These are phyloP conservation scores for Coniferiporia sulphurascens DNA, from an alignment of 1,284 basidiomycete genomes.

Conservation along the genomic window DNA sequence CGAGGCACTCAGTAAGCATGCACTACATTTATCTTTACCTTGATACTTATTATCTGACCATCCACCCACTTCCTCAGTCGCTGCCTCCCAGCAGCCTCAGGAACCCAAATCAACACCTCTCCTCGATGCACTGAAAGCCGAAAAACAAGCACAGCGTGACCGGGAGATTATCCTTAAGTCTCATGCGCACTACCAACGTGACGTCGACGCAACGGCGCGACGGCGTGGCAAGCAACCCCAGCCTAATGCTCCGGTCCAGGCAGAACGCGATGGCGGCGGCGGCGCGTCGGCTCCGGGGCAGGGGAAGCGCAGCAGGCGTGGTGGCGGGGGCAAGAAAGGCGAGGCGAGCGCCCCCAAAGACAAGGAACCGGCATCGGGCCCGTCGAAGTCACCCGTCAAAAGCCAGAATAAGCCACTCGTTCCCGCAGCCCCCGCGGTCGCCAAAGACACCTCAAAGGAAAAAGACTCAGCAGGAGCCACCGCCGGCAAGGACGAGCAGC, in stretches of 20 bases:
- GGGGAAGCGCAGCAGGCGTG: conserved; percentile 11
- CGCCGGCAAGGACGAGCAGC: conserved; percentile 16
- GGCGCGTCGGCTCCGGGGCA: neutral
- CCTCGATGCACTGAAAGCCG: conserved; percentile 81
- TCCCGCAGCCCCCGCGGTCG: neutral
- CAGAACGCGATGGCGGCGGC: conserved; percentile 13
- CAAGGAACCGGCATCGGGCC: neutral
- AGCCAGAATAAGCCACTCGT: conserved; percentile 1
- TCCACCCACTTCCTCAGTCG: conserved; percentile 38
- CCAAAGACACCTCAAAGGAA: neutral
- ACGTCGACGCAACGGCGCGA: conserved; percentile 44
- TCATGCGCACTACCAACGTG: conserved; percentile 53
- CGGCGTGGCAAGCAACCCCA: conserved; percentile 41
- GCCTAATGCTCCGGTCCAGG: conserved; percentile 3
- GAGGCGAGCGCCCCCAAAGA: conserved; percentile 3
- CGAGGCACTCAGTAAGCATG: conserved; percentile 55
- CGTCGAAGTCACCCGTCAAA: neutral
- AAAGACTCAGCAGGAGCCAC: neutral
- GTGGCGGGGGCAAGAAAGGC: conserved; percentile 8
- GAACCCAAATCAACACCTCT: conserved; percentile 80
- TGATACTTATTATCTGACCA: neutral
- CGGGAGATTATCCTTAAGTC: conserved; percentile 65
- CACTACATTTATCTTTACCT: conserved; percentile 8
- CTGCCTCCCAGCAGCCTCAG: conserved; percentile 50
- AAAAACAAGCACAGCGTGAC: conserved; percentile 68